phyloP scores from a whole-genome alignment of 2,329 filamentous ascomycete species.

The Microcyclospora tardicrescens region DNA sequence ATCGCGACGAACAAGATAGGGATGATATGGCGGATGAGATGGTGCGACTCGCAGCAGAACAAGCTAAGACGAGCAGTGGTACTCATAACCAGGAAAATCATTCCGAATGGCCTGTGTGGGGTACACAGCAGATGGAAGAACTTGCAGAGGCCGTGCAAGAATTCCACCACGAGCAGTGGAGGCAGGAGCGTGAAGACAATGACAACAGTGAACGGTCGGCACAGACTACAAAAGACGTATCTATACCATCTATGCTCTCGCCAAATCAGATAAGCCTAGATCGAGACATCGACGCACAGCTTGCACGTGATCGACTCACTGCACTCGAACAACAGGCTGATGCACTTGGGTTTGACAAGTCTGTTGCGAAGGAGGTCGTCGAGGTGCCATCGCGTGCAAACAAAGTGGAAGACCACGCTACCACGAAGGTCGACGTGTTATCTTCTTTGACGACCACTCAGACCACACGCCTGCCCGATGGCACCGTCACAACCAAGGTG shows the following conservation, averaged over 20 bases:
- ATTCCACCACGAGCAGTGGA: background rate
- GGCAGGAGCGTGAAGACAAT: background rate
- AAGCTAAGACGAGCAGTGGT: no score
- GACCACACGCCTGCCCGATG: slow-evolving; percentile 42
- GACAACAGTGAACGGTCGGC: background rate
- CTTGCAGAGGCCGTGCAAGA: background rate
- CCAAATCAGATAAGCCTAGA: background rate
- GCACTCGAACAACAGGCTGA: slow-evolving; percentile 3
- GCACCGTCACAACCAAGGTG: slow-evolving; percentile 44
- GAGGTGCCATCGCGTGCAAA: background rate
- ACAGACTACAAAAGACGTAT: background rate
- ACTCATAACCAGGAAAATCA: no score
- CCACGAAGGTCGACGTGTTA: slow-evolving; percentile 27
- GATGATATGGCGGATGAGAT: no score
- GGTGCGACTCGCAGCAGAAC: no score
- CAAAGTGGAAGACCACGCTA: slow-evolving; percentile 2
- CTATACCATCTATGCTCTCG: no score
- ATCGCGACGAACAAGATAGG: no score
- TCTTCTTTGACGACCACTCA: slow-evolving; percentile 47
- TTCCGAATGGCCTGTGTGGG: no score
- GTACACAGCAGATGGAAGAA: slow-evolving; percentile 1
- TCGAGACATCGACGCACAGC: background rate
- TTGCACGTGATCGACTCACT: slow-evolving; percentile 1
- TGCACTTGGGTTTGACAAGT: slow-evolving; percentile 2
- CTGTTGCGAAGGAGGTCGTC: background rate